Conservation (phyloP, 257 asterid species). For the Salvia splendens region DNA sequence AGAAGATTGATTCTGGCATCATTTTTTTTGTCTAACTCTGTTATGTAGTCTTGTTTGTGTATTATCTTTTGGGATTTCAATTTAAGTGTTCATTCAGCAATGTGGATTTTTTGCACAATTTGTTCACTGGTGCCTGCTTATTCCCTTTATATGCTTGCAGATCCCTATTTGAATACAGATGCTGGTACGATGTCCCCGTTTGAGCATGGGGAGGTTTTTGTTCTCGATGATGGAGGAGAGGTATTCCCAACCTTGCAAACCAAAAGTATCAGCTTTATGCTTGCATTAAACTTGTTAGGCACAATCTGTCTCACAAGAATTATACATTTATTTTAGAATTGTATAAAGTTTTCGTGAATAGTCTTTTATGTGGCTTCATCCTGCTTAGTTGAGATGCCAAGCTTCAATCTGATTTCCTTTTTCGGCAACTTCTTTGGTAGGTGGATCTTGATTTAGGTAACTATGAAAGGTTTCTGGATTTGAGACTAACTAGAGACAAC, state of each 20-base stretch:
- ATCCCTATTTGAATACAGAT: conserved; percentile 91
- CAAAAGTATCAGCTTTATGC: conserved; percentile 2
- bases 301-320: background rate
- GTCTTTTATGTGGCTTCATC: conserved; percentile 2
- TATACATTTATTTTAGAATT: no score
- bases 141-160: conserved; percentile 43
- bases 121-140: conserved; percentile 12
- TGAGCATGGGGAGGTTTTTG: conserved; percentile 98
- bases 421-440: conserved; percentile 41
- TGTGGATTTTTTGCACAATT: conserved; percentile 1
- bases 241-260: conserved; percentile 38
- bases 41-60: background rate
- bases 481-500: conserved; percentile 91
- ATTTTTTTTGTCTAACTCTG: background rate
- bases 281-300: background rate
- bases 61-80: background rate
- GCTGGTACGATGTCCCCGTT: conserved; percentile 99
- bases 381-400: conserved; percentile 14
- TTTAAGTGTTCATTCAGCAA: background rate
- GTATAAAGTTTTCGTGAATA: background rate
- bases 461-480: conserved; percentile 89
- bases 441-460: conserved; percentile 98
- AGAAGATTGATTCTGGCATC: background rate
- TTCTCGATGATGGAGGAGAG: conserved; percentile 99
- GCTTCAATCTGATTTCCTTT: conserved; percentile 22